Evolutionary conservation across 164 flowering plant species (phyloP).

Genomic region (Vitis cinerea): DNA sequence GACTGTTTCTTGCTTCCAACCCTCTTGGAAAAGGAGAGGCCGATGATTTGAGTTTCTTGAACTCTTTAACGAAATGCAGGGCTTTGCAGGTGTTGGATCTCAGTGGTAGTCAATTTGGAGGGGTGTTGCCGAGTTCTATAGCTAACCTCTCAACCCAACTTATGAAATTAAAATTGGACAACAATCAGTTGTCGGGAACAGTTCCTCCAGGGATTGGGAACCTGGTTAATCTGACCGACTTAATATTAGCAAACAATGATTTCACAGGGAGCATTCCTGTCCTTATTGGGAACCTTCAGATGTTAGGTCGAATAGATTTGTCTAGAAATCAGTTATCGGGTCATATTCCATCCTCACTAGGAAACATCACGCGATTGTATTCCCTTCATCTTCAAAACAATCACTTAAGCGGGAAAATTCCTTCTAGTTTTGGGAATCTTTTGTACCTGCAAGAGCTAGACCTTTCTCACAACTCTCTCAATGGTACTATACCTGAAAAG

Average conservation of each 20-base stretch:
- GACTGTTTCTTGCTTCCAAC: neutral
- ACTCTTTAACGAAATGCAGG: slow-evolving; percentile 16
- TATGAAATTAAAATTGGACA: neutral
- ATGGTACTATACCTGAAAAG: slow-evolving; percentile 14
- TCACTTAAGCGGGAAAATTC: slow-evolving; percentile 14
- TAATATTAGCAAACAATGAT: slow-evolving; percentile 6
- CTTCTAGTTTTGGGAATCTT: slow-evolving; percentile 18
- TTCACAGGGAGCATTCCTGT: slow-evolving; percentile 17
- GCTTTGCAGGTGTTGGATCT: slow-evolving; percentile 9
- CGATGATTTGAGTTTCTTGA: slow-evolving; percentile 8
- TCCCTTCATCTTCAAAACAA: neutral
- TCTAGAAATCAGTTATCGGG: slow-evolving; percentile 6
- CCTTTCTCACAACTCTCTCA: slow-evolving; percentile 14
- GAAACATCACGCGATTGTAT: slow-evolving; percentile 8
- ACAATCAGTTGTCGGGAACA: slow-evolving; percentile 23
- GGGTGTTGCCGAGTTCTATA: slow-evolving; percentile 14
- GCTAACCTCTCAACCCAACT: slow-evolving; percentile 30
- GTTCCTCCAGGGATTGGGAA: slow-evolving; percentile 23
- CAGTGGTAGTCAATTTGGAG: slow-evolving; percentile 16
- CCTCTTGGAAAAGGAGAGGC: neutral
- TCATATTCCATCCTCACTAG: slow-evolving; percentile 16
- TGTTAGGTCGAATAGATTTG: neutral
- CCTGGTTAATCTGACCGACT: slow-evolving; percentile 11
- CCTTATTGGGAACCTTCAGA: slow-evolving; percentile 15
- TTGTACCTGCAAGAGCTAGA: neutral